phyloP scores from a whole-genome alignment of 352 stramenopile genomes.

The Pilasporangium apinafurcum region DNA sequence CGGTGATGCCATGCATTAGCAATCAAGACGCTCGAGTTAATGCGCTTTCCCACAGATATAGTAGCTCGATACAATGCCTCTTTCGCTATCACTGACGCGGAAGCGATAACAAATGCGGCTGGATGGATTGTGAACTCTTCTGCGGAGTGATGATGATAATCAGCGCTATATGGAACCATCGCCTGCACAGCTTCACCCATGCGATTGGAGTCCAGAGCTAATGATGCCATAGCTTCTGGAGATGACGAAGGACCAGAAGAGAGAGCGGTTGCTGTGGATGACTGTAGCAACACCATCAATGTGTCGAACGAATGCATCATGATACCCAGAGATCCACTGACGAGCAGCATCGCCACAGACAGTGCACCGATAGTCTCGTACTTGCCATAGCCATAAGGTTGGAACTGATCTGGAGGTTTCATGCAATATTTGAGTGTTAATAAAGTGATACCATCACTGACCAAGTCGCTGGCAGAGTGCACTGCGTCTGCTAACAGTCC shows the following conservation, averaged over 20 bases:
- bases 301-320: constrained; percentile 64
- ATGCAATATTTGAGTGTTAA: constrained; percentile 86
- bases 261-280: constrained; percentile 4
- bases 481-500: constrained; percentile 92
- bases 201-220: constrained; percentile 19
- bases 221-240: constrained; percentile 4
- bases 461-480: constrained; percentile 92
- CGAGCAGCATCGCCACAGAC: constrained; percentile 52
- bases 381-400: constrained; percentile 78
- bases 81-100: constrained; percentile 85
- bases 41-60: constrained; percentile 75
- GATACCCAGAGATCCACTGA: constrained; percentile 59
- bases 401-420: constrained; percentile 87
- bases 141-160: constrained; percentile 5
- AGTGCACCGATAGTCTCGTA: constrained; percentile 70
- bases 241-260: neutral
- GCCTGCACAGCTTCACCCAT: constrained; percentile 40
- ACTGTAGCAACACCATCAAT: constrained; percentile 41
- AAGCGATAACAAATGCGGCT: constrained; percentile 77
- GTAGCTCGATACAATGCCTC: constrained; percentile 92
- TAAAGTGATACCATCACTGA: constrained; percentile 94
- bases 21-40: constrained; percentile 92
- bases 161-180: neutral
- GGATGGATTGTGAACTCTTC: constrained; percentile 35
- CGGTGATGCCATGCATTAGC: constrained; percentile 95